Conservation (phyloP, 805 yeast species). For the Candida sithepensis region DNA sequence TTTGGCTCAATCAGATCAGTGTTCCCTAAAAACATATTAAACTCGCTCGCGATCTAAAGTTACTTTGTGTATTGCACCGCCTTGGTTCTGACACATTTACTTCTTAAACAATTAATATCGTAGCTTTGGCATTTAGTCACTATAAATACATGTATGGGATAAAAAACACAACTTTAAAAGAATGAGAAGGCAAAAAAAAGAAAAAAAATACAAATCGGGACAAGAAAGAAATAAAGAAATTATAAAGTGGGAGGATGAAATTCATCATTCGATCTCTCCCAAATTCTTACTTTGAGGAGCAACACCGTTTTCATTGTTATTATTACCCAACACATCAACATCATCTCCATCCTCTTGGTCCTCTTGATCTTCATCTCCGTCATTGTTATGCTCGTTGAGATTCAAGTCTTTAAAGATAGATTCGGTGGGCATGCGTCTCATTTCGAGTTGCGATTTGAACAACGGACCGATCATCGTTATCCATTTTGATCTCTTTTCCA, state of each 20-base stretch:
- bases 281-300: constrained; percentile 17
- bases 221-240: not conserved
- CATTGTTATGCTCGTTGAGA: constrained; percentile 26
- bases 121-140: not conserved
- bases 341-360: constrained; percentile 26
- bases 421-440: constrained; percentile 72
- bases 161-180: not conserved
- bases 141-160: not conserved
- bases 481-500: constrained; percentile 90
- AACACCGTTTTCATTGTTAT: constrained; percentile 8
- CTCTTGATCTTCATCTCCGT: constrained; percentile 22
- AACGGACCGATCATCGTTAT: constrained; percentile 84
- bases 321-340: constrained; percentile 20
- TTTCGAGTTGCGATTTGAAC: constrained; percentile 60
- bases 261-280: constrained; percentile 7
- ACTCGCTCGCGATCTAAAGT: no score
- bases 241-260: not conserved
- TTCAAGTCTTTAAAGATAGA: constrained; percentile 46
- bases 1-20: no score
- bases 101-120: no score
- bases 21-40: no score
- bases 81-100: no score
- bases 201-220: not conserved
- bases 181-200: not conserved
- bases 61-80: no score